Evolutionary conservation across 1,284 basidiomycete species (phyloP).

Genomic region (Phenoliferia sp.): DNA sequence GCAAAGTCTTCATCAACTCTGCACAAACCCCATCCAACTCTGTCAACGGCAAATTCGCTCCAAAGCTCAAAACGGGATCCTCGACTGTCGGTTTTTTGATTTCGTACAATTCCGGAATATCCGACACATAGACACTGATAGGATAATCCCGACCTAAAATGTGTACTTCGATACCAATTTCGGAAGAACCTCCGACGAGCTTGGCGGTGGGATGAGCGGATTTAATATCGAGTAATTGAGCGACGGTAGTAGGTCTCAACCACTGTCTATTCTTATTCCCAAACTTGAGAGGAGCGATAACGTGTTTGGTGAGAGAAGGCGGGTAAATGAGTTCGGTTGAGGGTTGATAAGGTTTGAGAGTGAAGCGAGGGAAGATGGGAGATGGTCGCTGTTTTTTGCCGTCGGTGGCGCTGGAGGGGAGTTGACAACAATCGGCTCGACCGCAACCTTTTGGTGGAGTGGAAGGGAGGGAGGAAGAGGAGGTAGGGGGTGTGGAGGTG

Average conservation of each 20-base stretch:
- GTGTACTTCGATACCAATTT: constrained; percentile 36
- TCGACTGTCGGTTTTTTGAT: constrained; percentile 10
- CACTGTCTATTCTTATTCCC: constrained; percentile 15
- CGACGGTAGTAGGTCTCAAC: constrained; percentile 29
- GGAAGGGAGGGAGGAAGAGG: neutral
- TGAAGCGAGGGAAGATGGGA: constrained; percentile 33
- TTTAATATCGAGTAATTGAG: constrained; percentile 26
- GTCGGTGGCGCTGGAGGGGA: constrained; percentile 1
- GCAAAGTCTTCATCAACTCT: constrained; percentile 17
- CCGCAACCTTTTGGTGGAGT: constrained; percentile 28
- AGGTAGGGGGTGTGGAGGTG: too few species aligned
- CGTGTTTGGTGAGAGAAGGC: constrained; percentile 37
- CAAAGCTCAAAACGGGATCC: constrained; percentile 33
- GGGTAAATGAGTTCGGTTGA: constrained; percentile 43
- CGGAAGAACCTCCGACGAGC: constrained; percentile 27
- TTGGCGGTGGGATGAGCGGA: constrained; percentile 21
- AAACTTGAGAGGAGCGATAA: constrained; percentile 26
- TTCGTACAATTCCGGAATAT: constrained; percentile 25
- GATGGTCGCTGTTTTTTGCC: constrained; percentile 7
- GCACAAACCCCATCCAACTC: constrained; percentile 31
- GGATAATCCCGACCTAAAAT: constrained; percentile 32
- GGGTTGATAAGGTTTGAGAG: constrained; percentile 40
- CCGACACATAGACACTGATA: constrained; percentile 33
- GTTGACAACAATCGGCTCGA: constrained; percentile 29
- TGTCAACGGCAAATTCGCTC: constrained; percentile 38